These are phyloP conservation scores for Nicotiana tomentosiformis DNA, from an alignment of 257 asterid genomes.

Conservation along the genomic window DNA sequence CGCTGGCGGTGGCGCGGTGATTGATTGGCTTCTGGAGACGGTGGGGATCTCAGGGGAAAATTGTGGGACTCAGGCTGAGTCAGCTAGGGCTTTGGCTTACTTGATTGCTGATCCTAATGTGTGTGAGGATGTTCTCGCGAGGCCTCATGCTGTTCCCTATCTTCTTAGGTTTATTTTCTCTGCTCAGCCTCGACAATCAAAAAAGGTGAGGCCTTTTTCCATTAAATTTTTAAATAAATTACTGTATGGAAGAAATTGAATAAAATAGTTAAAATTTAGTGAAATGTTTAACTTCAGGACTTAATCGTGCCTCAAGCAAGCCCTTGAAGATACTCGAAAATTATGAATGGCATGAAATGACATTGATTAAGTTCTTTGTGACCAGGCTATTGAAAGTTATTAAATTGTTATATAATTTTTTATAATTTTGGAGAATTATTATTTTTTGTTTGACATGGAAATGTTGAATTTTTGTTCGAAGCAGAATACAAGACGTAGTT, in stretches of 20 bases:
- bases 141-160: constrained; percentile 85
- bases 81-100: constrained; percentile 94
- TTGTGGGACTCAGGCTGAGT: constrained; percentile 73
- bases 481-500: constrained; percentile 73
- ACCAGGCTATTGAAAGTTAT: not conserved
- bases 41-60: constrained; percentile 46
- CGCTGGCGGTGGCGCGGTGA: constrained; percentile 97
- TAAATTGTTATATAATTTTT: constrained; percentile 1
- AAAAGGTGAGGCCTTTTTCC: constrained; percentile 41
- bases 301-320: not conserved
- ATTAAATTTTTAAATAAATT: no score
- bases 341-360: not conserved
- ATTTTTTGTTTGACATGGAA: constrained; percentile 27
- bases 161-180: constrained; percentile 88
- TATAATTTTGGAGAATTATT: not conserved
- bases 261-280: not conserved
- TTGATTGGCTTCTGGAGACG: constrained; percentile 90
- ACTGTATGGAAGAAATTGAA: not conserved
- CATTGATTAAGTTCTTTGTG: not conserved
- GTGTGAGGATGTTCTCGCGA: constrained; percentile 58
- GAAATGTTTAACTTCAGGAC: not conserved
- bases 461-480: constrained; percentile 36
- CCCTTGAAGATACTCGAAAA: not conserved
- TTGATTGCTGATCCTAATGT: constrained; percentile 81
- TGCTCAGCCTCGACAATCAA: constrained; percentile 71